Evolutionary conservation across 2,329 filamentous ascomycete species (phyloP).

Genomic region (Hymenoscyphus albidus): DNA sequence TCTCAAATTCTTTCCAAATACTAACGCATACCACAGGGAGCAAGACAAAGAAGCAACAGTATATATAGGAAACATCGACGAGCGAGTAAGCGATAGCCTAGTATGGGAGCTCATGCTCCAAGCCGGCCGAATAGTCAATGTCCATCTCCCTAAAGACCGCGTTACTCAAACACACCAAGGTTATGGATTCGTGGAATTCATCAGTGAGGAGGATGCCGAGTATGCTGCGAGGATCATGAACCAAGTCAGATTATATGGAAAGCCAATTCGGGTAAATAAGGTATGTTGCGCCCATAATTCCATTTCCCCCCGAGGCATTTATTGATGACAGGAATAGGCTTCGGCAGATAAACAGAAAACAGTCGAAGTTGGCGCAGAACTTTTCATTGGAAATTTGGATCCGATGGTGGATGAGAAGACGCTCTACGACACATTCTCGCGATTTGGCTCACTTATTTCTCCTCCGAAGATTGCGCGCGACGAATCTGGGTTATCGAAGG

Average conservation of each 20-base stretch:
- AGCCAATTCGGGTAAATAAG: slow-evolving; percentile 96
- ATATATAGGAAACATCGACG: slow-evolving; percentile 97
- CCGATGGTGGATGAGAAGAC: slow-evolving; percentile 93
- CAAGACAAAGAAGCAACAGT: slow-evolving; percentile 98
- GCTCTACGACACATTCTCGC: slow-evolving; percentile 89
- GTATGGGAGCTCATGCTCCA: slow-evolving; percentile 99
- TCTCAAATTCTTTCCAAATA: slow-evolving; percentile 12
- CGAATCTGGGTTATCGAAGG: slow-evolving; percentile 83
- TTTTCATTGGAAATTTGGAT: slow-evolving; percentile 95
- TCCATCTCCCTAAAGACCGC: slow-evolving; percentile 96
- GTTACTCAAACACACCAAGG: slow-evolving; percentile 96
- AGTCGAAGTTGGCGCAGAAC: slow-evolving; percentile 89
- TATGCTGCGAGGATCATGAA: slow-evolving; percentile 98
- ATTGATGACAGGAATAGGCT: slow-evolving; percentile 38
- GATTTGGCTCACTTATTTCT: slow-evolving; percentile 81
- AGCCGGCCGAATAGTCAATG: slow-evolving; percentile 94
- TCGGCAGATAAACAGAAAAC: slow-evolving; percentile 91
- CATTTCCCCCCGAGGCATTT: not conserved
- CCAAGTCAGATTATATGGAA: slow-evolving; percentile 86
- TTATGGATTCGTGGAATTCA: slow-evolving; percentile 98
- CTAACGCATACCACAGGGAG: slow-evolving; percentile 57
- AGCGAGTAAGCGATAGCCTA: slow-evolving; percentile 84
- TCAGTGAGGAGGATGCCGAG: slow-evolving; percentile 90
- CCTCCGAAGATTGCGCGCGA: slow-evolving; percentile 91
- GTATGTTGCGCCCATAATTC: slow-evolving; percentile 40